Evolutionary conservation across 2,329 filamentous ascomycete species (phyloP).

Genomic region (Sporothrix schenckii): DNA sequence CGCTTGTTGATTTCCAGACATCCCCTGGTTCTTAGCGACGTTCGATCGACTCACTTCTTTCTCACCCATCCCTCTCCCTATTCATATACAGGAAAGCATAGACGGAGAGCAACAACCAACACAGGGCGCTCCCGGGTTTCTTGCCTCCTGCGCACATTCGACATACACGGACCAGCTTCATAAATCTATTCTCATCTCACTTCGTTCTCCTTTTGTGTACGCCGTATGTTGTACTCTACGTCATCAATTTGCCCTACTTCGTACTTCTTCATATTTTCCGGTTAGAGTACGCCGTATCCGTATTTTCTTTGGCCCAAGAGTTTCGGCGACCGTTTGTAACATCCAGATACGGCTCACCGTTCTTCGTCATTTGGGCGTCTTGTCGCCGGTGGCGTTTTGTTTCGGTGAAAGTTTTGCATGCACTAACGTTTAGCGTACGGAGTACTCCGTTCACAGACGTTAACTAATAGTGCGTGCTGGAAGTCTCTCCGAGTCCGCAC

Average conservation of each 20-base stretch:
- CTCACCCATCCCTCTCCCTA: neutral
- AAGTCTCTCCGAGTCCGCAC: neutral
- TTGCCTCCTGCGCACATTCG: neutral
- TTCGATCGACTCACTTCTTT: constrained; percentile 3
- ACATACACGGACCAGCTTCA: no score
- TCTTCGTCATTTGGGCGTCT: neutral
- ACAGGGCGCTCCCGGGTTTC: neutral
- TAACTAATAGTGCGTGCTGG: neutral
- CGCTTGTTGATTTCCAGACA: constrained; percentile 22
- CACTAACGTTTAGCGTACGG: constrained; percentile 3
- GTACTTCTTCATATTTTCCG: neutral
- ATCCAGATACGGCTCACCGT: no score
- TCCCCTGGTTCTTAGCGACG: neutral
- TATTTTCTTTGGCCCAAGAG: no score
- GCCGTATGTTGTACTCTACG: neutral
- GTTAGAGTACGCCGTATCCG: neutral
- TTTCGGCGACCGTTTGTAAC: no score
- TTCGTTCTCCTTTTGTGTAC: neutral
- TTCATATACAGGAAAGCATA: neutral
- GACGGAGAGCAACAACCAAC: constrained; percentile 20
- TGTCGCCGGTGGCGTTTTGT: constrained; percentile 6
- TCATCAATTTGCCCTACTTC: neutral
- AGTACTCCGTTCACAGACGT: constrained; percentile 18
- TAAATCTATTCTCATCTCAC: neutral
- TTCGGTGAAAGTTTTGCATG: neutral